A percentile compares a stretch with the other conserved stretches of the same genome.
These are phyloP conservation scores for Cystobasidium tubakii DNA, from an alignment of 768 basidiomycete genomes.

Conservation along the genomic window DNA sequence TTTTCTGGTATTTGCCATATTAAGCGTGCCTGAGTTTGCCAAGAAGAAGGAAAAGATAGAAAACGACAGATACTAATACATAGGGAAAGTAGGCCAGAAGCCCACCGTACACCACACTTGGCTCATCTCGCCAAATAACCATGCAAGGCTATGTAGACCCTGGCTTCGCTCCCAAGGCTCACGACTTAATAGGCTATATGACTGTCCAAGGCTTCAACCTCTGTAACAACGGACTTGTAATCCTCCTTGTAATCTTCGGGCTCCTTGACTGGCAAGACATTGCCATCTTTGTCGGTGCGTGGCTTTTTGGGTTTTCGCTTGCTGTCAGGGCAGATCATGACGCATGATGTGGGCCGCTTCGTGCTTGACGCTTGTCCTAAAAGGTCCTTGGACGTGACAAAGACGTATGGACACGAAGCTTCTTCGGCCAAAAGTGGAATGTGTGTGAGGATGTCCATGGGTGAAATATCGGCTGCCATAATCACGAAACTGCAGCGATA, in stretches of 20 bases:
- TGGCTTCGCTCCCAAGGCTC: neutral
- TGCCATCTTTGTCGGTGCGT: conserved; percentile 9
- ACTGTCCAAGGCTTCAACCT: conserved; percentile 21
- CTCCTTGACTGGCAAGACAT: conserved; percentile 21
- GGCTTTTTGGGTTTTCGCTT: conserved; percentile 33
- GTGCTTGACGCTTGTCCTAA: conserved; percentile 92
- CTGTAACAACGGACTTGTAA: conserved; percentile 8
- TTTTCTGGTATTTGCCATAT: neutral
- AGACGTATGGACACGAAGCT: conserved; percentile 80
- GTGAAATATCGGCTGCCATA: conserved; percentile 93
- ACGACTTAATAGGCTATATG: conserved; percentile 3
- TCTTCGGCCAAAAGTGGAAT: conserved; percentile 91
- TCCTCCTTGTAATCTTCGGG: conserved; percentile 31
- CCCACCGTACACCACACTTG: too few relatives aligned
- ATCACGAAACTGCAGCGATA: conserved; percentile 63
- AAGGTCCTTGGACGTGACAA: conserved; percentile 86
- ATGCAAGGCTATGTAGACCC: too few relatives aligned
- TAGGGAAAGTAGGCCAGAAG: neutral
- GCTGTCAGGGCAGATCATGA: conserved; percentile 59
- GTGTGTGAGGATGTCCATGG: conserved; percentile 97
- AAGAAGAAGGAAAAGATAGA: neutral
- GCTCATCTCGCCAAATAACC: too few relatives aligned
- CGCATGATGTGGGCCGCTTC: conserved; percentile 96
- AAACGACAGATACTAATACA: neutral
- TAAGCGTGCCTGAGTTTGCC: neutral